Conservation (phyloP, 208 protist genomes). For the Acanthamoeba culbertsoni region DNA sequence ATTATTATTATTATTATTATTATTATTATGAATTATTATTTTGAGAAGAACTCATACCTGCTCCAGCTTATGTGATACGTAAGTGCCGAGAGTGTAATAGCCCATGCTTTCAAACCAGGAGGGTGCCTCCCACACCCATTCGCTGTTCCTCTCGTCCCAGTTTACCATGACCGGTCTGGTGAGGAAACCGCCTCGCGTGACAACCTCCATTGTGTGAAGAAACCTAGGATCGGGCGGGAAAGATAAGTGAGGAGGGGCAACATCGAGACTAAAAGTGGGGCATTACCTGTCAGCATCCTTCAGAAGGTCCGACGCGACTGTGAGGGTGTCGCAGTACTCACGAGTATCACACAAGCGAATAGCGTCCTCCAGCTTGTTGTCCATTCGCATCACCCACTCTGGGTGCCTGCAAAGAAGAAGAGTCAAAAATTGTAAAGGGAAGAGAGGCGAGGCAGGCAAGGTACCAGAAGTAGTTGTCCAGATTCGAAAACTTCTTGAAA, state of each 20-base stretch:
- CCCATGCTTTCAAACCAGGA: slow-evolving; percentile 53
- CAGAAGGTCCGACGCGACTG: neutral
- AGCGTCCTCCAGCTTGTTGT: slow-evolving; percentile 39
- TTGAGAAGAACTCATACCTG: too few species aligned
- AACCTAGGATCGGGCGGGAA: neutral
- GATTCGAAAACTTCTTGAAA: slow-evolving; percentile 45
- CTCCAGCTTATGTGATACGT: slow-evolving; percentile 52
- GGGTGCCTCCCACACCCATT: slow-evolving; percentile 51
- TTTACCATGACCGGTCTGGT: neutral
- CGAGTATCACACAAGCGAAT: slow-evolving; percentile 47
- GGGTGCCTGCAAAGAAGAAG: neutral
- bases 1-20: too few species aligned
- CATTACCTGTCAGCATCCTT: slow-evolving; percentile 58
- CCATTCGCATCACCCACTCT: slow-evolving; percentile 33
- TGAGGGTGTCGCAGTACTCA: slow-evolving; percentile 61
- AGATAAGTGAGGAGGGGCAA: neutral
- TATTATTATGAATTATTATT: too few species aligned
- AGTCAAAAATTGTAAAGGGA: neutral
- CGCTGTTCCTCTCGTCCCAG: slow-evolving; percentile 39
- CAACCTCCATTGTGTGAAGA: slow-evolving; percentile 28
- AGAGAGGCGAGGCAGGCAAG: neutral
- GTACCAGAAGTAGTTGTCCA: slow-evolving; percentile 61
- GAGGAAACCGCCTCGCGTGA: slow-evolving; percentile 49
- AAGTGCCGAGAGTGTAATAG: slow-evolving; percentile 58
- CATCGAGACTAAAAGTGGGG: neutral